Base-by-base conservation (phyloP, 345 rosid genomes). In the Kernera saxatilis region DNA sequence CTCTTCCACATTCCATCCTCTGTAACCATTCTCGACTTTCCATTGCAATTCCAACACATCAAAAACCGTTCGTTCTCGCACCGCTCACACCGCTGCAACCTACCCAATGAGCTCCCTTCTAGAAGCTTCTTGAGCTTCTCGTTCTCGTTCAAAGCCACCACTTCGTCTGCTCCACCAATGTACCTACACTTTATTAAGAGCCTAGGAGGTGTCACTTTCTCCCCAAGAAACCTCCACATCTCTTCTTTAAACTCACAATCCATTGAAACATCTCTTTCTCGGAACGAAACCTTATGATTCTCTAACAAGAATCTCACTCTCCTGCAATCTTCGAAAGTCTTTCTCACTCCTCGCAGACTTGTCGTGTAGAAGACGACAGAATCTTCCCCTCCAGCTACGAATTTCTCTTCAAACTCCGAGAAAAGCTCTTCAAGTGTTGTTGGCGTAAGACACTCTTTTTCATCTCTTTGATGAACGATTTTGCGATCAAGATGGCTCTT, bases 161-260 rank as follows among this genome's bases (percentile, higher is more conserved):
- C 88, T 75, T 86, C 85, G 19, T 87, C 92, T 8, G 89, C 94
- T 72, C 91, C 89, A 27, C 94, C 96, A 15, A 92, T 74, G 74
- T 74, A 82, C 72, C 78, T 86, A 25, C 92, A 90, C 35, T 63
- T 85, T 3, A 92, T 55, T 77, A 89, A 89, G 30, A 92, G 82
- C 78, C 74, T 84, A 5, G 96, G 94, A 14, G 91, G 92, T 51
- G 84, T 66, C 46, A 77, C 88, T 69, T 80, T 82, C 15, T 62
- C 76, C 5, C 77, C 89, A 23, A 84, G 33, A 14, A 83, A 22
- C 25, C 77, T 78, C 92, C 92, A 84, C 25, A 86, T 61, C 70
- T 87, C 92, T 17, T 87, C 89, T 74, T 88, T 77, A 77, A 72
- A 87, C 62, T 81, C 93, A 70, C 69, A 32, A 72, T 87, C 80